Conservation (phyloP, 1,284 basidiomycete species). For the Hypsizygus ulmarius region DNA sequence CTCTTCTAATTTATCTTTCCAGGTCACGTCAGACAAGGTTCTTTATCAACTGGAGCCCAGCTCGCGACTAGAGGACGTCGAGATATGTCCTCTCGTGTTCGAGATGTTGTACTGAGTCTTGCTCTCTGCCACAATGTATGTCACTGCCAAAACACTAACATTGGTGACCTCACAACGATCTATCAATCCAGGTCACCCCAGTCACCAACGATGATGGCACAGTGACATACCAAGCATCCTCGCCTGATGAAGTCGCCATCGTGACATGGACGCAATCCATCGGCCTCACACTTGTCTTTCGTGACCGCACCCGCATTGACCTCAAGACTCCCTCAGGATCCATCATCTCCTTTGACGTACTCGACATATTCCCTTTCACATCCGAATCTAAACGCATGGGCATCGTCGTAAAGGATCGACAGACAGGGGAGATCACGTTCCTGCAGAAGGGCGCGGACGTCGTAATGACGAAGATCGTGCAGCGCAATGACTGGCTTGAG, state of each 20-base stretch:
- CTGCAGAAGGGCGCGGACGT: conserved; percentile 98
- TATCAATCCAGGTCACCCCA: conserved; percentile 77
- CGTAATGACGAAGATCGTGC: conserved; percentile 93
- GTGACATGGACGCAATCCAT: conserved; percentile 98
- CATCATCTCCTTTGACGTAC: conserved; percentile 76
- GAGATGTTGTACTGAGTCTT: conserved; percentile 90
- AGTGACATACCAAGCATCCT: conserved; percentile 96
- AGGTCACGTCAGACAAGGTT: conserved; percentile 46
- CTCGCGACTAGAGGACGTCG: conserved; percentile 81
- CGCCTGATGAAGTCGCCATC: conserved; percentile 98
- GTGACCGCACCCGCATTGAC: conserved; percentile 86
- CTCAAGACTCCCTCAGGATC: conserved; percentile 68
- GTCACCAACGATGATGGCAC: conserved; percentile 92
- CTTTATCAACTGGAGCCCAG: conserved; percentile 71
- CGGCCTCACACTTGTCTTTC: conserved; percentile 82
- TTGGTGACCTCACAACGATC: not conserved
- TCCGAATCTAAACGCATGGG: conserved; percentile 99
- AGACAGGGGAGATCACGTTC: conserved; percentile 81
- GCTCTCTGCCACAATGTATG: conserved; percentile 95
- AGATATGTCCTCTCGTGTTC: conserved; percentile 94
- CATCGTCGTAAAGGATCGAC: conserved; percentile 84
- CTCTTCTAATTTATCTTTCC: not conserved
- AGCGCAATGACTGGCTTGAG: conserved; percentile 98
- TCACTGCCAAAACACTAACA: conserved; percentile 34
- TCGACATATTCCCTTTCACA: conserved; percentile 97